Evolutionary conservation across 2,329 filamentous ascomycete species (phyloP), one percentile per base, ranked within the genome.

Genomic region (Peltaster fructicola): DNA sequence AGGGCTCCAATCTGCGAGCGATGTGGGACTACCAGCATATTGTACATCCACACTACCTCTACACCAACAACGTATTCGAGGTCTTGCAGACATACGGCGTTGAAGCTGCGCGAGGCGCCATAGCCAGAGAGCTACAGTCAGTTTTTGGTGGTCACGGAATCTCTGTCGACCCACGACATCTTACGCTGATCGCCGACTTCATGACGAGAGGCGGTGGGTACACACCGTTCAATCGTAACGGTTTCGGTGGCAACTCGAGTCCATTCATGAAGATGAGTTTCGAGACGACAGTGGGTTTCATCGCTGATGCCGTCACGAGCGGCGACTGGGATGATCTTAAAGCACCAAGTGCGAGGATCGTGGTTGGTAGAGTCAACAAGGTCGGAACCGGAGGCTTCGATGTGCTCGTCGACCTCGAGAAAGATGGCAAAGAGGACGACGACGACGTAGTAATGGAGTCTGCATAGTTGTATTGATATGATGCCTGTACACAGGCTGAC

Each of bases 261-360:
- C 82, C 88, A 0, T 85, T 98, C 40, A 85, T 88, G 54, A 95
- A 95, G 65, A 95, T 95, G 85, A 91, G 80, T 51, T 98, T 95
- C 56, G 88, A 98, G 65, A 98, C 88, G 4, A 98, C 88, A 3
- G 67, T 95, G 18, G 74, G 77, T 1, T 93, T 93, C 60, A 62
- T 98, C 43, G 84, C 78, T 51, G 88, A 95, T 46, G 84, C 88
- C 2, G 75, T 93, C 14, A 59, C 90, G 30, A 81, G 91, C 44
- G 73, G 79, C 24, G 88, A 95, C 51, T 80, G 71, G 63, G 88
- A 98, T 51, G 77, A 88, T 42, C 58, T 98, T 32, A 70, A 65
- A 31, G 82, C 76, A 31, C 88, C 90, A 0, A 88, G 77, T 50
- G 74, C 79, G 34, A 68, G 85, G 30, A 78, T 98, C 42, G 84